Conservation (phyloP, 2,329 filamentous ascomycete species). For the Trichophyton rubrum region DNA sequence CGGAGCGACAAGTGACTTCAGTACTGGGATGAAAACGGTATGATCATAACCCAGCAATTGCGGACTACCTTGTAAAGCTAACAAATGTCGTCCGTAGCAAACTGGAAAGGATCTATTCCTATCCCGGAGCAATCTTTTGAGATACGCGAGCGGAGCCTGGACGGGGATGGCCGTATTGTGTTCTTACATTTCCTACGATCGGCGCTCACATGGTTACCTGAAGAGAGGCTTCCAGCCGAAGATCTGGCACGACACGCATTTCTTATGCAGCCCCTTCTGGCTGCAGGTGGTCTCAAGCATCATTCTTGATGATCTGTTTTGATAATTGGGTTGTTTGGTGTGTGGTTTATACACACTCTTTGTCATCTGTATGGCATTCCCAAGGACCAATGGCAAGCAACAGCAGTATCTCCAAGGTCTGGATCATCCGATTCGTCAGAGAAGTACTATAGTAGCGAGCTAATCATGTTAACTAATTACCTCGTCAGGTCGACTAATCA, state of each 20-base stretch:
- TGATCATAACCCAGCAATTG: background rate
- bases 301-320: too few species aligned
- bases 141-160: background rate
- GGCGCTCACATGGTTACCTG: background rate
- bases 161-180: background rate
- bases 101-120: background rate
- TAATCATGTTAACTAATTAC: too few species aligned
- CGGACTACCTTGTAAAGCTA: background rate
- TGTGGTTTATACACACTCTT: too few species aligned
- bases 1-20: background rate
- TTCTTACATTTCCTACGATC: background rate
- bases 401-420: too few species aligned
- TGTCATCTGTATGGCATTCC: too few species aligned
- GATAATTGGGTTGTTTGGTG: too few species aligned
- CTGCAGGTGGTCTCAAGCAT: too few species aligned
- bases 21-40: background rate
- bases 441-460: too few species aligned
- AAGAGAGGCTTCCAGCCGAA: background rate
- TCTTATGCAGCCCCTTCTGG: background rate
- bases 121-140: background rate
- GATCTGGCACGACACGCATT: background rate
- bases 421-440: too few species aligned
- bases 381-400: too few species aligned
- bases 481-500: too few species aligned
- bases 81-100: background rate